Evolutionary conservation across 2,329 filamentous ascomycete genomes (phyloP).

Genomic region (Nothopassalora personata): DNA sequence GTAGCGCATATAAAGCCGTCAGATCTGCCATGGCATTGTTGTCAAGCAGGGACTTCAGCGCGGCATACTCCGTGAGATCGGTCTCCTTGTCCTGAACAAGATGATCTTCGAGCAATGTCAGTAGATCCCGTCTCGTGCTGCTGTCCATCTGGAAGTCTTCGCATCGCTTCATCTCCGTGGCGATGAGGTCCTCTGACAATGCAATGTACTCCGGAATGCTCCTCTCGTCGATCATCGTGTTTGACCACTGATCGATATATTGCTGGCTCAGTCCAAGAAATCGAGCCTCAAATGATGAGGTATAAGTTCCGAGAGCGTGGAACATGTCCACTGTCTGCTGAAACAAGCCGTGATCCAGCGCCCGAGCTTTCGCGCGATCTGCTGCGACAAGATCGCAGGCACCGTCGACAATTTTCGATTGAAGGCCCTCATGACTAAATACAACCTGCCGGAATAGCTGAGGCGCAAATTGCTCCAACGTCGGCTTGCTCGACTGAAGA

Average conservation of each 20-base stretch:
- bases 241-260: constrained; percentile 67
- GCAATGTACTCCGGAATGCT: constrained; percentile 71
- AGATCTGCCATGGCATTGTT: constrained; percentile 65
- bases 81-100: constrained; percentile 64
- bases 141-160: constrained; percentile 76
- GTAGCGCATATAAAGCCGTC: constrained; percentile 69
- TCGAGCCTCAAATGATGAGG: constrained; percentile 68
- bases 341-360: constrained; percentile 59
- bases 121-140: constrained; percentile 71
- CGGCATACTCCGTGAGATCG: constrained; percentile 40
- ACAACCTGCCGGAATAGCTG: constrained; percentile 64
- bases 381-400: constrained; percentile 70
- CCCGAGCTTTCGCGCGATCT: constrained; percentile 57
- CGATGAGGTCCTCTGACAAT: constrained; percentile 63
- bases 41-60: constrained; percentile 68
- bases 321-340: constrained; percentile 74
- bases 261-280: constrained; percentile 63
- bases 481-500: constrained; percentile 64
- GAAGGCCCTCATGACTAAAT: constrained; percentile 50
- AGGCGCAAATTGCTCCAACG: constrained; percentile 77
- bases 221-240: constrained; percentile 55
- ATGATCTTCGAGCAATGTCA: constrained; percentile 65
- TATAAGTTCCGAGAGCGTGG: constrained; percentile 77
- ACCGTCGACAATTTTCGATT: constrained; percentile 56
- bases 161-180: constrained; percentile 68